Base-by-base conservation (phyloP, 202 grass and related monocot species). In the Schoenoplectus tabernaemontani region DNA sequence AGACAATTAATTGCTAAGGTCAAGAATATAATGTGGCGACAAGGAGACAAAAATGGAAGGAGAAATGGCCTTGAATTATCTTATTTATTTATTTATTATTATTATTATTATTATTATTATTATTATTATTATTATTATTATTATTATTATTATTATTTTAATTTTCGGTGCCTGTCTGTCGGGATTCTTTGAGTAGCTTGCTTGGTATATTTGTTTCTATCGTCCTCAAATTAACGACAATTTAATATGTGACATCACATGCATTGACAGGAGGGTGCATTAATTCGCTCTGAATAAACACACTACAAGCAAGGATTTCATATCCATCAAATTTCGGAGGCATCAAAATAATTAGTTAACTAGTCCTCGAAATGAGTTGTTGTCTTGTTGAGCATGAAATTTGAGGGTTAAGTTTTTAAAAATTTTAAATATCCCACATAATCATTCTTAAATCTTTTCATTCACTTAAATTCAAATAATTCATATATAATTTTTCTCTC, bases 1-100 rank as follows among this genome's bases (percentile, higher is more conserved):
- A 10, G 20, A 26, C 42, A 3, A 71, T 28, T 58, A 24, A 24
- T 23, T 71, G 43, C 4, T 15, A 72, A 30, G 44, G 42, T 13
- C 68, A 72, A 72, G 68, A 72, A 72, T 48, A 50, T 72, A 30
- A 46, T 47, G 20, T 23, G 68, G 43, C 68, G 43, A 72, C 68
- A 72, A 72, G 42, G 24, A 16, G 68, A 50, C 68, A 72, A 50
- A 72, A 50, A 72, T 51, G 43, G 43, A 51, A 72, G 22, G 67
- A 42, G 1, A 24, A 30, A 71, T 48, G 67, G 67, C 67, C 42
- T 48, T 30, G 20, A 19, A 26, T 47, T 47, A 68, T 68, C n/a
- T 24, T 43, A 1, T 9, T 47, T 9, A 6, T 23, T 34, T 32
- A n/a, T 2, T 15, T 37, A n/a, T 19, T 41, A 3, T 39, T 34